phyloP scores from a whole-genome alignment of 352 stramenopile species.

The Phytophthora lateralis region DNA sequence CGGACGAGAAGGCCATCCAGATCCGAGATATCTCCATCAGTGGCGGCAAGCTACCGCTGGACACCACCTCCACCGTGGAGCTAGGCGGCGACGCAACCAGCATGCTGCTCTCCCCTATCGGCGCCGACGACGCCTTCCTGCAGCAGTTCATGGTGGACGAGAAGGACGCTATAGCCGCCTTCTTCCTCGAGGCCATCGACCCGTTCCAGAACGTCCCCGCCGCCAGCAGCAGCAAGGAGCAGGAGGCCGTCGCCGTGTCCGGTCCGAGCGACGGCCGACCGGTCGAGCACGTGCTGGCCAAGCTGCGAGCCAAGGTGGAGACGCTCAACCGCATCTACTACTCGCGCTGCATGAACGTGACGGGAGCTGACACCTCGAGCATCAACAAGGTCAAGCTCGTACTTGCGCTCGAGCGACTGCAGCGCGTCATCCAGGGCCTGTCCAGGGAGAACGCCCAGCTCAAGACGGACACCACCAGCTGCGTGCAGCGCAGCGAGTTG shows the following conservation, averaged over 20 bases:
- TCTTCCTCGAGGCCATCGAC: slow-evolving; percentile 66
- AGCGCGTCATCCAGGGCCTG: slow-evolving; percentile 54
- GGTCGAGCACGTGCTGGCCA: slow-evolving; percentile 49
- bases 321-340: slow-evolving; percentile 68
- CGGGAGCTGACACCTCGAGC: slow-evolving; percentile 24
- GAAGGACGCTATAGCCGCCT: slow-evolving; percentile 65
- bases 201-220: slow-evolving; percentile 47
- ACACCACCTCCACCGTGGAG: slow-evolving; percentile 18
- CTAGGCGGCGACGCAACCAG: slow-evolving; percentile 47
- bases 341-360: slow-evolving; percentile 53
- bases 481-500: slow-evolving; percentile 21
- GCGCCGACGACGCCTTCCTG: slow-evolving; percentile 50
- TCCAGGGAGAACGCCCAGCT: slow-evolving; percentile 51
- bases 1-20: slow-evolving; percentile 46
- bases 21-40: slow-evolving; percentile 53
- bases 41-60: slow-evolving; percentile 14
- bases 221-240: slow-evolving; percentile 8
- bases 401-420: slow-evolving; percentile 54
- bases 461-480: slow-evolving; percentile 40
- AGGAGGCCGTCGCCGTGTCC: slow-evolving; percentile 6
- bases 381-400: slow-evolving; percentile 58
- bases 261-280: slow-evolving; percentile 21
- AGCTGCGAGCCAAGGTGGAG: slow-evolving; percentile 57
- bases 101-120: slow-evolving; percentile 65
- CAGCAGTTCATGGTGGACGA: slow-evolving; percentile 57